Evolutionary conservation across 768 basidiomycete genomes (phyloP).

Genomic region (Kwoniella sp.): DNA sequence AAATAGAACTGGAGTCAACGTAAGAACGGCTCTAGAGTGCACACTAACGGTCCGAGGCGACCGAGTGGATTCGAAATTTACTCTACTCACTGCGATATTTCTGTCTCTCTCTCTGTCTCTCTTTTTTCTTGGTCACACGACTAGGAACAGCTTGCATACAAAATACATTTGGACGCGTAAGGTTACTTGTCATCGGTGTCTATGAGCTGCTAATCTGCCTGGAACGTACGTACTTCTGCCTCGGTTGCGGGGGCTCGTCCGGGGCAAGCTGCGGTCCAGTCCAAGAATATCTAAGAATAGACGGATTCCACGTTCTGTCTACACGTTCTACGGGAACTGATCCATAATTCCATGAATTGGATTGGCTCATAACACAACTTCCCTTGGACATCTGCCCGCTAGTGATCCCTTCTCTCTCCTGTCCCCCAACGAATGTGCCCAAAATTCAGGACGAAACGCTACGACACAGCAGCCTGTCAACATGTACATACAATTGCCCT

Average conservation of each 20-base stretch:
- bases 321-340: neutral
- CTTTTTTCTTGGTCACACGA: too few relatives aligned
- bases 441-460: too few relatives aligned
- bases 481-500: too few relatives aligned
- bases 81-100: too few relatives aligned
- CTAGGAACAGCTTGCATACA: neutral
- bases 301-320: neutral
- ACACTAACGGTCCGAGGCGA: neutral
- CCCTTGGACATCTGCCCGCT: too few relatives aligned
- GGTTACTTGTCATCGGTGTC: neutral
- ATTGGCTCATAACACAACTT: too few relatives aligned
- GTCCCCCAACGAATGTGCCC: too few relatives aligned
- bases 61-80: too few relatives aligned
- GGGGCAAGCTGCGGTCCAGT: neutral
- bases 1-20: neutral
- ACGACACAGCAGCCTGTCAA: too few relatives aligned
- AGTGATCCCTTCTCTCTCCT: too few relatives aligned
- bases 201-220: neutral
- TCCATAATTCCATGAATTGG: neutral
- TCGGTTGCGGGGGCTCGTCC: neutral
- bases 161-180: too few relatives aligned
- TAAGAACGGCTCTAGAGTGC: neutral
- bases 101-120: too few relatives aligned
- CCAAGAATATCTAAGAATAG: conserved; percentile 3
- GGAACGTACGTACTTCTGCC: neutral